Evolutionary conservation across 805 yeast species (phyloP).

Genomic region (Cyberlindnera sargentensis): DNA sequence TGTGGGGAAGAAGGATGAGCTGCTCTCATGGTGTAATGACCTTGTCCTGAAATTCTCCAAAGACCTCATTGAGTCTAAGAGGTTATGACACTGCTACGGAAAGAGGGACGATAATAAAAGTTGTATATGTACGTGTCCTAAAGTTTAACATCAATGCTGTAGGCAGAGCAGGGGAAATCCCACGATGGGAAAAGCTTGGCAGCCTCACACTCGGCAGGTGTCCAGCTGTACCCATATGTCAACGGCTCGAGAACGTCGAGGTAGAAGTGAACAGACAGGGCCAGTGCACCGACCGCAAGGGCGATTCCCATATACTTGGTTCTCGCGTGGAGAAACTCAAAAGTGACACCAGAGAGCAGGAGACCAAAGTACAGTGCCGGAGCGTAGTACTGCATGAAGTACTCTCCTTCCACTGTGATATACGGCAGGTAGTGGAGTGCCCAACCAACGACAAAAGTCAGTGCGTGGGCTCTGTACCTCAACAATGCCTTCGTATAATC

Average conservation of each 20-base stretch:
- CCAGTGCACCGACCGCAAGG: slow-evolving; percentile 17
- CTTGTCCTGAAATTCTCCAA: slow-evolving; percentile 46
- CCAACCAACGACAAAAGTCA: slow-evolving; percentile 43
- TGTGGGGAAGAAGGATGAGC: slow-evolving; percentile 54
- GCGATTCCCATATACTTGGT: slow-evolving; percentile 24
- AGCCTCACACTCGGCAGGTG: slow-evolving; percentile 30
- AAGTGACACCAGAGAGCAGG: slow-evolving; percentile 35
- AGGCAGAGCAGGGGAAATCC: slow-evolving; percentile 36
- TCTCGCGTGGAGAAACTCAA: slow-evolving; percentile 34
- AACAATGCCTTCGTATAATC: slow-evolving; percentile 10
- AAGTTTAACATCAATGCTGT: slow-evolving; percentile 3
- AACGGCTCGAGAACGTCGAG: slow-evolving; percentile 29
- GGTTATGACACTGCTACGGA: slow-evolving; percentile 1
- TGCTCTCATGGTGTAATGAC: slow-evolving; percentile 55
- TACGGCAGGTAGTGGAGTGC: slow-evolving; percentile 52
- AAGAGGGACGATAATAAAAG: not conserved
- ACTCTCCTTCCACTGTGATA: slow-evolving; percentile 25
- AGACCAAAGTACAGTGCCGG: slow-evolving; percentile 45
- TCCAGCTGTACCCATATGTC: slow-evolving; percentile 43
- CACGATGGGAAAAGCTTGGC: slow-evolving; percentile 33
- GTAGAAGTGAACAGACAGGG: slow-evolving; percentile 17
- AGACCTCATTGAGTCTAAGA: slow-evolving; percentile 31
- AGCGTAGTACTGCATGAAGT: slow-evolving; percentile 40
- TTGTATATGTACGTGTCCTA: not conserved
- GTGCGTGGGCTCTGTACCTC: slow-evolving; percentile 17